Conservation (phyloP, 805 yeast genomes). For the Zygoascus ofunaensis region DNA sequence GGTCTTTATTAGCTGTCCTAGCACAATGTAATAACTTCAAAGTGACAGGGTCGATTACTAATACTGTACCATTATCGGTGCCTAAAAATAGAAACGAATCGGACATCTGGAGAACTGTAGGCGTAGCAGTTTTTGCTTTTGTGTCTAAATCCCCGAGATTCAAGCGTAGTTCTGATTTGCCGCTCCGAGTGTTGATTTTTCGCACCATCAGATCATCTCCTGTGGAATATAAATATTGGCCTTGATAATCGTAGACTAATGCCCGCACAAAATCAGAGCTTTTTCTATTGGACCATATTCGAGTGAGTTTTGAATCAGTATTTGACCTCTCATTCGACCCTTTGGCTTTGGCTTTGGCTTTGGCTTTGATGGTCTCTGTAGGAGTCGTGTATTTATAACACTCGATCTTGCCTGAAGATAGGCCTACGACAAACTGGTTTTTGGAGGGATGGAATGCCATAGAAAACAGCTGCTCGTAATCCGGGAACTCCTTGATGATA, state of each 20-base stretch:
- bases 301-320: conserved; percentile 4
- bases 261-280: conserved; percentile 85
- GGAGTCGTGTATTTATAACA: conserved; percentile 50
- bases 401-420: conserved; percentile 72
- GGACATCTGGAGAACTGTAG: conserved; percentile 25
- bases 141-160: conserved; percentile 11
- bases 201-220: conserved; percentile 79
- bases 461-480: conserved; percentile 46
- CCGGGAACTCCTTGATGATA: conserved; percentile 10
- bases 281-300: conserved; percentile 75
- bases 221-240: conserved; percentile 49
- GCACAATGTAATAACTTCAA: conserved; percentile 44
- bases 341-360: background rate
- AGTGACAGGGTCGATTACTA: conserved; percentile 49
- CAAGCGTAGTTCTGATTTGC: conserved; percentile 51
- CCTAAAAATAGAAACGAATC: conserved; percentile 34
- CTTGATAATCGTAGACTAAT: conserved; percentile 54
- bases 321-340: too few relatives aligned
- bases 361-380: conserved; percentile 1
- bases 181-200: conserved; percentile 60
- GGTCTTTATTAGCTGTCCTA: conserved; percentile 54
- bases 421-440: conserved; percentile 57
- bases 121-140: conserved; percentile 12
- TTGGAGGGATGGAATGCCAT: conserved; percentile 68
- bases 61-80: conserved; percentile 59